A percentile compares a stretch with the other conserved stretches of the same genome.
phyloP scores from a whole-genome alignment of 805 yeast genomes.

The Saccharomyces paradoxus region DNA sequence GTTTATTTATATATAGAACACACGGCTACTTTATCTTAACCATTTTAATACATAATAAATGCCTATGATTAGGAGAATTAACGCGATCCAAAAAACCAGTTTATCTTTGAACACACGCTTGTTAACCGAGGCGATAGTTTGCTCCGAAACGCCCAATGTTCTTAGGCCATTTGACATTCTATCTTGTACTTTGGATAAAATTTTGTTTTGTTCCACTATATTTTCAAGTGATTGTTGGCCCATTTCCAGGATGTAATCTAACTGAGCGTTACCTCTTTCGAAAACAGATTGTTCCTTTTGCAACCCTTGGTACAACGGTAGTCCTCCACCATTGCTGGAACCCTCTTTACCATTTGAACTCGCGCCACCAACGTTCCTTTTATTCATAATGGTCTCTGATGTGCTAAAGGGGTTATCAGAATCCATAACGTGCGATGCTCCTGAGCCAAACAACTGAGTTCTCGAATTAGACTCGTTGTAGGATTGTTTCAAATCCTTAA shows the following conservation, averaged over 20 bases:
- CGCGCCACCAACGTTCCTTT: constrained; percentile 24
- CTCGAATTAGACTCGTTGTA: constrained; percentile 21
- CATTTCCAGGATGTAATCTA: constrained; percentile 86
- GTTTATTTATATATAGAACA: neutral
- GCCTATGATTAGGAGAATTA: constrained; percentile 48
- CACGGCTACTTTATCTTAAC: constrained; percentile 38
- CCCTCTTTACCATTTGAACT: constrained; percentile 13
- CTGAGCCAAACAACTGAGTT: constrained; percentile 17
- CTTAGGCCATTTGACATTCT: constrained; percentile 60
- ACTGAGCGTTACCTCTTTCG: constrained; percentile 64
- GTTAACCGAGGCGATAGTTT: constrained; percentile 74
- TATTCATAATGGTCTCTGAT: constrained; percentile 15
- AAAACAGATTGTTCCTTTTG: constrained; percentile 58
- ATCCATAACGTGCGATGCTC: neutral
- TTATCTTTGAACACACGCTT: constrained; percentile 80
- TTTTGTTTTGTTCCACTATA: constrained; percentile 73
- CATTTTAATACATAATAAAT: constrained; percentile 61
- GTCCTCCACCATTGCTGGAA: constrained; percentile 6
- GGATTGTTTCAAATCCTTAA: constrained; percentile 29
- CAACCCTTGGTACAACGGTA: constrained; percentile 50
- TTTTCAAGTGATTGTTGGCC: constrained; percentile 82
- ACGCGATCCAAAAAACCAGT: constrained; percentile 74
- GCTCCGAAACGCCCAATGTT: constrained; percentile 80
- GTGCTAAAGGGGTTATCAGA: neutral
- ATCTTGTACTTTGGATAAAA: constrained; percentile 50